These are phyloP conservation scores for Saccharomycopsis babjevae DNA, from an alignment of 805 yeast genomes.

Conservation along the genomic window DNA sequence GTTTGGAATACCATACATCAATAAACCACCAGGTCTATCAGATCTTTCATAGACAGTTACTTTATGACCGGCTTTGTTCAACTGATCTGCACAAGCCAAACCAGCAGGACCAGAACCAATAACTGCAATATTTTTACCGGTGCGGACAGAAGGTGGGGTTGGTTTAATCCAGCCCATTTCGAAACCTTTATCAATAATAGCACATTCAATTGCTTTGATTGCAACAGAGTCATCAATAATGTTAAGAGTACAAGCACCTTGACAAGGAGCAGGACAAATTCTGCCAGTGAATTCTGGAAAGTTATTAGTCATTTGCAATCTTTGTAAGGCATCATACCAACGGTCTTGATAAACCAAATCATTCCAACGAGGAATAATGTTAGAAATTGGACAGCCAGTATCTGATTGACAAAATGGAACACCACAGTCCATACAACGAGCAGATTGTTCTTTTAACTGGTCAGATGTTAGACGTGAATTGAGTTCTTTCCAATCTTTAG, in stretches of 20 bases:
- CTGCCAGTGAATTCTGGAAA: constrained; percentile 98
- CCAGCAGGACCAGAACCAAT: constrained; percentile 98
- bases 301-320: constrained; percentile 90
- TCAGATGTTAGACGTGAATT: constrained; percentile 71
- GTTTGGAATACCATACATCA: constrained; percentile 99
- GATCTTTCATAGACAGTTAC: constrained; percentile 91
- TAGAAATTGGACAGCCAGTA: constrained; percentile 96
- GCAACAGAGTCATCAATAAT: constrained; percentile 94
- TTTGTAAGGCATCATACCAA: constrained; percentile 88
- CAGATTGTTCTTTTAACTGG: constrained; percentile 84
- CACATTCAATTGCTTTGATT: constrained; percentile 89
- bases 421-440: constrained; percentile 99
- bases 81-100: constrained; percentile 92
- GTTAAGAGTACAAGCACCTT: constrained; percentile 92
- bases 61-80: constrained; percentile 88
- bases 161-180: constrained; percentile 96
- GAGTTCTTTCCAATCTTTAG: constrained; percentile 88
- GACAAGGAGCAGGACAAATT: constrained; percentile 98
- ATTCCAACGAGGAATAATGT: constrained; percentile 96
- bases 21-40: constrained; percentile 91
- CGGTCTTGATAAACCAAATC: constrained; percentile 90
- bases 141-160: constrained; percentile 63
- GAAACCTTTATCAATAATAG: constrained; percentile 92
- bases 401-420: constrained; percentile 98
- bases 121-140: constrained; percentile 77